A percentile compares a stretch with the other conserved stretches of the same genome.
These are phyloP conservation scores for Eucalyptus polyanthemos DNA, from an alignment of 345 rosid genomes.

Conservation along the genomic window DNA sequence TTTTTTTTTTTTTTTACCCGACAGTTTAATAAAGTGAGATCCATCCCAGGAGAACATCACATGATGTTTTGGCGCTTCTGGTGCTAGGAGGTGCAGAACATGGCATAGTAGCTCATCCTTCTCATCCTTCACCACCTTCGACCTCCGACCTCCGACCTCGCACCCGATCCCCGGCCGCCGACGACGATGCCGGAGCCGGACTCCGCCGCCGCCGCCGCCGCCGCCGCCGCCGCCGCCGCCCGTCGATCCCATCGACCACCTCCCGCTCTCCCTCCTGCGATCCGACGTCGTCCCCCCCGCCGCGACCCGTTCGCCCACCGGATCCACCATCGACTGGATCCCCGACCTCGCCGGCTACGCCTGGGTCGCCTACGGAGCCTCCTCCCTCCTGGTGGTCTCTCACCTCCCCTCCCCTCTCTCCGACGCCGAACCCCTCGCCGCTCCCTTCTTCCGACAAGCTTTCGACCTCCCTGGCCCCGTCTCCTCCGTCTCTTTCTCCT, in stretches of 20 bases:
- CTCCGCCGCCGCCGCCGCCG: neutral
- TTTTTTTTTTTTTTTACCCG: neutral
- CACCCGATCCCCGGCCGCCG: neutral
- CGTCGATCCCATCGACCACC: constrained; percentile 33
- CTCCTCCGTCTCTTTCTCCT: constrained; percentile 74
- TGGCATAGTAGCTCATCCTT: neutral
- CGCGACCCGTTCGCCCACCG: constrained; percentile 38
- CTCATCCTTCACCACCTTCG: neutral
- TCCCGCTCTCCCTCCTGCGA: constrained; percentile 47
- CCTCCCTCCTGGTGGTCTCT: constrained; percentile 74
- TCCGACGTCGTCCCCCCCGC: constrained; percentile 73
- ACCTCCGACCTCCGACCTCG: neutral
- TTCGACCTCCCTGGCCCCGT: constrained; percentile 53
- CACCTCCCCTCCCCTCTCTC: constrained; percentile 87
- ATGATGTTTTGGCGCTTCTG: neutral
- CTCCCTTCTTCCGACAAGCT: constrained; percentile 68
- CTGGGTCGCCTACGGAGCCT: constrained; percentile 93
- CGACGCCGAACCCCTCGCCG: constrained; percentile 35
- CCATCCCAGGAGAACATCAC: neutral
- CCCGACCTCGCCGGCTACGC: constrained; percentile 80
- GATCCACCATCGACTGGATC: constrained; percentile 70
- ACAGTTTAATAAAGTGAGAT: neutral
- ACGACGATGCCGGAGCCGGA: constrained; percentile 2
- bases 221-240: neutral
- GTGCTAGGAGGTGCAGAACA: neutral